Percentiles rank a stretch among this genome's conserved stretches.
Evolutionary conservation across 306 rosid genomes (phyloP).

Genomic region (Hippophae rhamnoides): DNA sequence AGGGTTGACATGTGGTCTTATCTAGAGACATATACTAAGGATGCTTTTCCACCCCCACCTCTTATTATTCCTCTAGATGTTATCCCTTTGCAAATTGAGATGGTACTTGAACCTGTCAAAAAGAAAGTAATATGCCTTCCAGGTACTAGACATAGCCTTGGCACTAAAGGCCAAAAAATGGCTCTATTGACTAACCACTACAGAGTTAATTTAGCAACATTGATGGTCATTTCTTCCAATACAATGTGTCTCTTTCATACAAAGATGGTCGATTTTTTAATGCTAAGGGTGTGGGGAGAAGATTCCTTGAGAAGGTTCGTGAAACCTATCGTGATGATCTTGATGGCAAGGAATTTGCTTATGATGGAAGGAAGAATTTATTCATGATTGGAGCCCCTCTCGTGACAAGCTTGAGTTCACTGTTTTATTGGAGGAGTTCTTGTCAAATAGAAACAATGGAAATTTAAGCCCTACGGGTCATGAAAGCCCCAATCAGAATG

Average conservation of each 20-base stretch:
- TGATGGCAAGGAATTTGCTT: too few species aligned
- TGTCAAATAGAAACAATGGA: neutral
- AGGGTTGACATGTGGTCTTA: too few species aligned
- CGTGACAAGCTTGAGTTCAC: slow-evolving; percentile 71
- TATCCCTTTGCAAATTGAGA: slow-evolving; percentile 23
- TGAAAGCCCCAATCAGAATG: too few species aligned
- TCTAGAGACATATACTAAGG: slow-evolving; percentile 1
- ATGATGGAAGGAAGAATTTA: slow-evolving; percentile 13
- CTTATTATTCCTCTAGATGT: slow-evolving; percentile 43
- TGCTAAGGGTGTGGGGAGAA: slow-evolving; percentile 70
- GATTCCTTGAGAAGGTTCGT: slow-evolving; percentile 56
- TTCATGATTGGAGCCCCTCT: slow-evolving; percentile 75
- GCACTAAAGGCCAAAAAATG: slow-evolving; percentile 41
- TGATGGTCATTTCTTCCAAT: slow-evolving; percentile 65
- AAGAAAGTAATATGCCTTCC: slow-evolving; percentile 50
- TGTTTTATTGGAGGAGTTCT: slow-evolving; percentile 63
- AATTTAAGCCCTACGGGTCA: too few species aligned
- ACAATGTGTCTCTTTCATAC: slow-evolving; percentile 59
- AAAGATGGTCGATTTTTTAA: slow-evolving; percentile 93
- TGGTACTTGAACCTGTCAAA: slow-evolving; percentile 37
- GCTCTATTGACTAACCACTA: slow-evolving; percentile 31
- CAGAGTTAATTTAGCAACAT: slow-evolving; percentile 47
- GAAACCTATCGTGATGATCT: too few species aligned
- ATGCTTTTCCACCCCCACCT: slow-evolving; percentile 16
- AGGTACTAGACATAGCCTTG: slow-evolving; percentile 53